phyloP scores from a whole-genome alignment of 202 grass and related monocot genomes.

The Schoenoplectus tabernaemontani region DNA sequence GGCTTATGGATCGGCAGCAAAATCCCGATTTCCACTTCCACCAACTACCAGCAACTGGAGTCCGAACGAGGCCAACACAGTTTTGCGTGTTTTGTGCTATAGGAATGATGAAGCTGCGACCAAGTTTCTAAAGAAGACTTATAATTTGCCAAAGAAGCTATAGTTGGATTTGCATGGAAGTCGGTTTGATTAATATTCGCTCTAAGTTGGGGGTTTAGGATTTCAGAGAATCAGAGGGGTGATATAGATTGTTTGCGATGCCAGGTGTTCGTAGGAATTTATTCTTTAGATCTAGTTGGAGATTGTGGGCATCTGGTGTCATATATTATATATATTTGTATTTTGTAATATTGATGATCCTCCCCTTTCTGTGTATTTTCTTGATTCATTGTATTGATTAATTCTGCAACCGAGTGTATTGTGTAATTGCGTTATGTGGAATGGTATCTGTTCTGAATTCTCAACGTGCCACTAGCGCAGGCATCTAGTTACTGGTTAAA shows the following conservation, averaged over 20 bases:
- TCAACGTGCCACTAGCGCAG: no score
- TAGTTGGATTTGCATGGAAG: not conserved
- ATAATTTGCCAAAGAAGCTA: constrained; percentile 80
- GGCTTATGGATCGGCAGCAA: constrained; percentile 45
- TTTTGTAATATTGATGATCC: constrained; percentile 4
- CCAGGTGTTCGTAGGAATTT: not conserved
- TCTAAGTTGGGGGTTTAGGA: not conserved
- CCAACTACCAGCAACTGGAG: constrained; percentile 82
- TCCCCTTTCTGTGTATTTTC: not conserved
- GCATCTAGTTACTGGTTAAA: no score
- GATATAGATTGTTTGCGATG: not conserved
- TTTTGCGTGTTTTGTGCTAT: constrained; percentile 84
- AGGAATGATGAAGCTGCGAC: constrained; percentile 74
- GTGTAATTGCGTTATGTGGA: not conserved
- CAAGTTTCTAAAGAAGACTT: constrained; percentile 90
- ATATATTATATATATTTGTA: constrained; percentile 8
- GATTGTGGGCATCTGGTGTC: not conserved
- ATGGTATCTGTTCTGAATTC: not conserved
- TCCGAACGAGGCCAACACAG: constrained; percentile 72
- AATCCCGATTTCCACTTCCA: constrained; percentile 54
- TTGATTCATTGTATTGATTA: not conserved
- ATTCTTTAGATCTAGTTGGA: constrained; percentile 6
- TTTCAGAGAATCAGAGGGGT: not conserved
- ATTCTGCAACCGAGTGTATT: not conserved
- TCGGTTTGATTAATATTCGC: not conserved